phyloP scores from a whole-genome alignment of 2,329 filamentous ascomycete genomes.

The Monilinia fructicola region DNA sequence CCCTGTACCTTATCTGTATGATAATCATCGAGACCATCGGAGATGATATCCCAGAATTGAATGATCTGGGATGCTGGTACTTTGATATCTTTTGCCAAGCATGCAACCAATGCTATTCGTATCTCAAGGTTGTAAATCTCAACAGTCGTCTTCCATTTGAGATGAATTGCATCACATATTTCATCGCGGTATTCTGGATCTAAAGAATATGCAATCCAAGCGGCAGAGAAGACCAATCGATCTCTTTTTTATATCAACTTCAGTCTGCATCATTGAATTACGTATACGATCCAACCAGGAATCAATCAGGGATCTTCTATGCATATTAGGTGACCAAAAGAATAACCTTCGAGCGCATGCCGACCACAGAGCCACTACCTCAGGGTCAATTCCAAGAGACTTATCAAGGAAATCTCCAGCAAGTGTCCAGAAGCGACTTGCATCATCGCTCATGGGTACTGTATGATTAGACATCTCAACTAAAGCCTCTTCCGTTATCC shows the following conservation, averaged over 20 bases:
- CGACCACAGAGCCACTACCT: background rate
- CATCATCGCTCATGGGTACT: too few species aligned
- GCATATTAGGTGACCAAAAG: background rate
- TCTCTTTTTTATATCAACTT: background rate
- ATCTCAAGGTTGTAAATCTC: slow-evolving; percentile 49
- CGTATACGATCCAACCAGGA: background rate
- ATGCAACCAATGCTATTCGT: slow-evolving; percentile 55
- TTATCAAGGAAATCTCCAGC: background rate
- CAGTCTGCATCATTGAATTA: background rate
- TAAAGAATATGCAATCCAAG: slow-evolving; percentile 38
- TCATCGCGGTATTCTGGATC: slow-evolving; percentile 25
- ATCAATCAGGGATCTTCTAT: background rate
- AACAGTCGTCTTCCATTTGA: slow-evolving; percentile 48
- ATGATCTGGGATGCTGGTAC: slow-evolving; percentile 35
- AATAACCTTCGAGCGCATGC: slow-evolving; percentile 7
- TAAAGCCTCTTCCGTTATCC: background rate
- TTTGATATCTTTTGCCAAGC: slow-evolving; percentile 48
- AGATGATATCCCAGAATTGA: slow-evolving; percentile 41
- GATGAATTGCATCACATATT: slow-evolving; percentile 47
- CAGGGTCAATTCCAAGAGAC: background rate
- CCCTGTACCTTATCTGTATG: slow-evolving; percentile 80
- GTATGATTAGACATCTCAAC: too few species aligned
- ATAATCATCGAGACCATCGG: slow-evolving; percentile 77
- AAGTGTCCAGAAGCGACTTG: background rate
- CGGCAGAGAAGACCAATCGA: slow-evolving; percentile 50